Evolutionary conservation across 192 early-diverging fungal species (phyloP).

Genomic region (Coemansia sp.): DNA sequence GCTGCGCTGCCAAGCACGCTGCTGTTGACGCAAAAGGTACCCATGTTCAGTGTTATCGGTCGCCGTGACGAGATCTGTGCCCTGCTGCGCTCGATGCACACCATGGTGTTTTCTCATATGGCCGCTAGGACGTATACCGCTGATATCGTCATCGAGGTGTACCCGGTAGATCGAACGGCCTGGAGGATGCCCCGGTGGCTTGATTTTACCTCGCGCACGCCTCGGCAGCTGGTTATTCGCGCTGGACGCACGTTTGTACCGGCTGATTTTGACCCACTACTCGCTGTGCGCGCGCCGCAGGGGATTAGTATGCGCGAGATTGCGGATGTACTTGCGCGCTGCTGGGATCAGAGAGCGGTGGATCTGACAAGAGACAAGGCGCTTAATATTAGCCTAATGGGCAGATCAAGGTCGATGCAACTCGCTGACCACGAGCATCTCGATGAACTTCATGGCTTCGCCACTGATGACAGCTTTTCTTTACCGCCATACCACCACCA

Average conservation of each 20-base stretch:
- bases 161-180: neutral
- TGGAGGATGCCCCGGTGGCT: conserved; percentile 3
- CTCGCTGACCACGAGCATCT: too few relatives aligned
- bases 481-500: neutral
- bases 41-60: conserved; percentile 35
- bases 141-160: conserved; percentile 14
- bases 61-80: conserved; percentile 24
- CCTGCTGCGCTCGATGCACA: conserved; percentile 16
- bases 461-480: too few relatives aligned
- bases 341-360: neutral
- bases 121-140: conserved; percentile 9
- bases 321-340: conserved; percentile 19
- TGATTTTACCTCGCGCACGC: conserved; percentile 16
- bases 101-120: conserved; percentile 28
- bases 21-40: conserved; percentile 12
- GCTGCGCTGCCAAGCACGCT: conserved; percentile 11
- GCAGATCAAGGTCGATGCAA: conserved; percentile 18
- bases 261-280: conserved; percentile 17
- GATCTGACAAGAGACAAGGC: conserved; percentile 41
- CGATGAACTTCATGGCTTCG: too few relatives aligned
- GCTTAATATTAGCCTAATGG: conserved; percentile 40
- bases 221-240: conserved; percentile 31
- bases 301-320: conserved; percentile 36
- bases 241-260: conserved; percentile 10
- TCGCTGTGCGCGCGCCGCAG: conserved; percentile 32